Evolutionary conservation across 2,329 filamentous ascomycete genomes (phyloP), one percentile per base, ranked within the genome.

Genomic region (Fusarium austroafricanum): DNA sequence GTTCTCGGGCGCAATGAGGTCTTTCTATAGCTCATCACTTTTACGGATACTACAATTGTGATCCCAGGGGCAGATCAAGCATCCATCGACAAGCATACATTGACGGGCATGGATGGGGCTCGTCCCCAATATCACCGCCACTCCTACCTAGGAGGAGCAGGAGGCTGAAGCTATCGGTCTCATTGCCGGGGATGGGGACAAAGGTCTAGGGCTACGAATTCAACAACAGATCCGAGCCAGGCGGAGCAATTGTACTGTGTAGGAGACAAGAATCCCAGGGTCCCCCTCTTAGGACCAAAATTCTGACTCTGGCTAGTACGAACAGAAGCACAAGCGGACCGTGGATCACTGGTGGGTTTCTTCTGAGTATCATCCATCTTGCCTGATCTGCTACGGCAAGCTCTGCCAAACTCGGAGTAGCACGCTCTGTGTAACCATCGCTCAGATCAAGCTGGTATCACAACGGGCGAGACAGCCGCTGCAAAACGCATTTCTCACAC

Each of bases 341-440:
- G 52, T 44, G 62, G 65, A 68, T 68, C 51, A 37, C 61, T 23
- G 39, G 66, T 69, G 66, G 65, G 46, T 67, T 66, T 42, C 33
- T 56, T 29, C 52, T 63, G 55, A 46, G 51, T 46, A 49, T 60
- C 51, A 33, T 39, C 44, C 59, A 51, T 61, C 54, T 62, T 55
- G 52, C 52, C 52, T 67, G 40, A 50, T 52, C 64, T 65, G 54
- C 43, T 40, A 65, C 57, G 52, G 39, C 60, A 37, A 55, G 50
- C 39, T 67, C 54, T 59, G 43, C 68, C 65, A 59, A 56, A 67
- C 58, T 62, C 33, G 68, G 68, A 65, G 68, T 71, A 71, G 69
- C 53, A 70, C 56, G 57, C 56, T 68, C 56, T 70, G 70, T 73
- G 70, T 70, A 67, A 60, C 70, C 50, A 65, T 57, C 47, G 50